These are phyloP conservation scores for Cercospora sesami DNA, from an alignment of 2,329 filamentous ascomycete genomes.

Conservation along the genomic window DNA sequence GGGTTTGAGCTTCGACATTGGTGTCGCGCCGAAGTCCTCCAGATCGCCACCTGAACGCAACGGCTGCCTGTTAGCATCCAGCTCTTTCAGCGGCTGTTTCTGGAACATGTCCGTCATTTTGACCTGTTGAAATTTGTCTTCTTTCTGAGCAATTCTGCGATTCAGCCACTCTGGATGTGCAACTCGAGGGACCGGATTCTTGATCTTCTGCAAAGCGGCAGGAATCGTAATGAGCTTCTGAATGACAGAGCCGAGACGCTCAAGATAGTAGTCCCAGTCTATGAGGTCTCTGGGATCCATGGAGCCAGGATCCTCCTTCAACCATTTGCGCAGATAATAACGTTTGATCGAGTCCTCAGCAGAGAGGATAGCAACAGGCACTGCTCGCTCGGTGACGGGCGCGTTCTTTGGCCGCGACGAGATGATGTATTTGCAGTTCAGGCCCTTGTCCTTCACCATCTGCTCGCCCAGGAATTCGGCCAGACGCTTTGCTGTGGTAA, in stretches of 20 bases:
- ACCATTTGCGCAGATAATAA: constrained; percentile 88
- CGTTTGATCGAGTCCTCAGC: constrained; percentile 86
- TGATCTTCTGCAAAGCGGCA: constrained; percentile 89
- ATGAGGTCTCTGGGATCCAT: constrained; percentile 88
- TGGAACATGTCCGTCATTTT: constrained; percentile 93
- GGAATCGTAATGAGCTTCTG: constrained; percentile 99
- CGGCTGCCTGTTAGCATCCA: constrained; percentile 62
- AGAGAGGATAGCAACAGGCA: constrained; percentile 96
- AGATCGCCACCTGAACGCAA: constrained; percentile 58
- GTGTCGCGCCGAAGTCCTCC: constrained; percentile 48
- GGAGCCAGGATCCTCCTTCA: constrained; percentile 86
- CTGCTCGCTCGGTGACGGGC: constrained; percentile 88
- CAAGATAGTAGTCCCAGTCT: constrained; percentile 96
- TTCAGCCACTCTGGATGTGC: constrained; percentile 96
- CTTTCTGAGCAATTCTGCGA: constrained; percentile 87
- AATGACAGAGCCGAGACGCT: constrained; percentile 93
- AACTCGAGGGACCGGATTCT: constrained; percentile 91
- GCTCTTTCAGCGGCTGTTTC: constrained; percentile 71
- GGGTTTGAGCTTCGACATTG: constrained; percentile 48
- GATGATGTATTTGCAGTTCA: constrained; percentile 99
- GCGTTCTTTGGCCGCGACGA: constrained; percentile 81
- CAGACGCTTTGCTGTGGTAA: constrained; percentile 91
- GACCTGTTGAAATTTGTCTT: constrained; percentile 97
- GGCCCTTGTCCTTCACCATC: constrained; percentile 98
- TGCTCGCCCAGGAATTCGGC: constrained; percentile 96